Evolutionary conservation across 2,329 filamentous ascomycete genomes (phyloP), one percentile per base, ranked within the genome.

Genomic region (Colletotrichum sp.): DNA sequence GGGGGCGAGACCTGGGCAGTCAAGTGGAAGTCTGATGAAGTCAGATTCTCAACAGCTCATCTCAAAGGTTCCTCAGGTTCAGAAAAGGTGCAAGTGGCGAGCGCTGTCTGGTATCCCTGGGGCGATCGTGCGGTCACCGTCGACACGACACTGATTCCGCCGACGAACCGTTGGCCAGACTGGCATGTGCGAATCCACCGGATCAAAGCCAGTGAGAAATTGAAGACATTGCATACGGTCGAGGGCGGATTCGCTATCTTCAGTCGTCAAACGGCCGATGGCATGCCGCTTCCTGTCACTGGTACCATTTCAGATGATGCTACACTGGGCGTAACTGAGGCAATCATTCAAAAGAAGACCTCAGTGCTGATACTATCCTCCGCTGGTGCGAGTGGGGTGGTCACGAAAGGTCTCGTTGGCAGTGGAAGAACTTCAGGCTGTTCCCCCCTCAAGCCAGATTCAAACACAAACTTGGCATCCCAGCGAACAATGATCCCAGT

Each of bases 141-240:
- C 4, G 77, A 82, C 13, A 82, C 83, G 0, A 78, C 80, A 0
- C 63, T 84, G 6, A 71, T 84, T 5, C 79, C 83, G 0, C 82
- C 83, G 0, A 80, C 79, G 1, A 70, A 76, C n/a, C 72, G 79
- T 9, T 84, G 82, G 83, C 83, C 83, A 2, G 82, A 84, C 24
- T 84, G 83, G 82, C 82, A 84, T 73, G 43, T 82, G 0, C 61
- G 82, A 1, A 55, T 82, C 1, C 83, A 84, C 55, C 77, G 77
- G 0, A 24, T 81, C 39, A 55, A 39, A n/a, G 15, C 65, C 0
- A 61, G 64, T 4, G 30, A 24, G 21, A 8, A n/a, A 1, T n/a
- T 66, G 2, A 43, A 55, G n/a, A 64, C 59, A 0, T 28, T 80
- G 2, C 71, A 76, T 30, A 70, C 78, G 4, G 73, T 79, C 5